Base-by-base conservation (phyloP, 768 basidiomycete genomes). In the Collybiopsis confluens region DNA sequence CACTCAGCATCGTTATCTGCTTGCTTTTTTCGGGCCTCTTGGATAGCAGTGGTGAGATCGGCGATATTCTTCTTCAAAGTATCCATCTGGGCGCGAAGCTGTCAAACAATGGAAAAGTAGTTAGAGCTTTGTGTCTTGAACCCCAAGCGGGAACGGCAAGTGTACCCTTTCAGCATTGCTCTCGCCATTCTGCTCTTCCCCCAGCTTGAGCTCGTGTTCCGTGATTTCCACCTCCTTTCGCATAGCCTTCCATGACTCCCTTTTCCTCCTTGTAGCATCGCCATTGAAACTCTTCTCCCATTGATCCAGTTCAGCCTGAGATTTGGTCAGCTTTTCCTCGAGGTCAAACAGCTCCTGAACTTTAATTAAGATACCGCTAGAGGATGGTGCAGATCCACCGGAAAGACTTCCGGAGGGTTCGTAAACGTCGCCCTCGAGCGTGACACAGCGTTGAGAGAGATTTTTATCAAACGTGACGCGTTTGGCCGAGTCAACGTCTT, bases 331-430 rank as follows among this genome's bases (percentile, higher is more conserved):
- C 57, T 75, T 77, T 30, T 65, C 68, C 62, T 94, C 92, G 3
- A 86, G 77, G 8, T 78, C 81, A 24, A 88, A 68, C 37, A 98
- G 70, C 64, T 92, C 86, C 64, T 96, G 93, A 0, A 94, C 92
- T 58, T 85, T 83, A 47, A 96, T 70, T 16, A 98, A 73, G 2
- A 87, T 74, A 1, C 90, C 88, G 28, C 78, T 84, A 21, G 83
- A 76, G 56, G 74, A 86, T 0, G 94, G 91, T 0, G 92, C 85
- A 1, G 92, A 82, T 1, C 97, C 97, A 4, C 97, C 97, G 18
- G 86, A 91, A 18, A 99, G 81, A 0, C 90, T 95, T 6, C 96
- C 96, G 7, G 89, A 88, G 2, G 97, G 96, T 58, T 99, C 97
- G 67, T 99, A 98, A 10, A 97, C 83, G 63, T 98, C 97, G 2